Base-by-base conservation (phyloP, 495 filamentous ascomycete genomes). In the Xylona heveae region DNA sequence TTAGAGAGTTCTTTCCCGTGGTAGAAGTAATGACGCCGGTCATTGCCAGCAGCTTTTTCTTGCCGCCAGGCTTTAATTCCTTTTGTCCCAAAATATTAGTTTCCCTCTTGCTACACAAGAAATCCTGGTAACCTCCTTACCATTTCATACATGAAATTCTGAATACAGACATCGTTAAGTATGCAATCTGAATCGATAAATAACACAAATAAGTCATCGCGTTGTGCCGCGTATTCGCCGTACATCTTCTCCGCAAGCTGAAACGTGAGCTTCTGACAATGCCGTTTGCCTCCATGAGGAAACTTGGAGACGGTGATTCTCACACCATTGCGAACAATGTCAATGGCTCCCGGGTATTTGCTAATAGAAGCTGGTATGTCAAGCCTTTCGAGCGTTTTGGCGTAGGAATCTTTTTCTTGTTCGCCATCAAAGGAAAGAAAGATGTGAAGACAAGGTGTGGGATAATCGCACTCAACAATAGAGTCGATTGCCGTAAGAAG, bases 101-200 rank as follows among this genome's bases (percentile, higher is more conserved):
- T 30, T 30, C 30, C 28, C 9, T 33, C n/a, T 17, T 24, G 16
- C n/a, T 8, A 23, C 20, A 15, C 15, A 18, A 34, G 19, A 12
- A 23, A n/a, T 17, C 9, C 28, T 2, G 19, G 22, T 13, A 22
- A 33, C 24, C 19, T 17, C 40, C 42, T 18, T 39, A 52, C 52
- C 88, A 97, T 97, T 46, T 94, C 88, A 48, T 90, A 95, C 56
- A 97, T 80, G 49, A 97, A 94, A 42, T 97, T 97, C 50, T 94
- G 85, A 38, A 97, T 66, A 50, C 88, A 95, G 17, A 84, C 66
- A 34, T 69, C 68, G 55, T 97, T 85, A 24, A 95, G 58, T 42
- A 97, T 91, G 55, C 88, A 95, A 53, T 97, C 88, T 2, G 85
- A 94, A 53, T 97, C 88, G 50, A 97, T 94, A 58, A 97, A 94